Conservation (phyloP, 345 rosid species). For the Erodium maritimum region DNA sequence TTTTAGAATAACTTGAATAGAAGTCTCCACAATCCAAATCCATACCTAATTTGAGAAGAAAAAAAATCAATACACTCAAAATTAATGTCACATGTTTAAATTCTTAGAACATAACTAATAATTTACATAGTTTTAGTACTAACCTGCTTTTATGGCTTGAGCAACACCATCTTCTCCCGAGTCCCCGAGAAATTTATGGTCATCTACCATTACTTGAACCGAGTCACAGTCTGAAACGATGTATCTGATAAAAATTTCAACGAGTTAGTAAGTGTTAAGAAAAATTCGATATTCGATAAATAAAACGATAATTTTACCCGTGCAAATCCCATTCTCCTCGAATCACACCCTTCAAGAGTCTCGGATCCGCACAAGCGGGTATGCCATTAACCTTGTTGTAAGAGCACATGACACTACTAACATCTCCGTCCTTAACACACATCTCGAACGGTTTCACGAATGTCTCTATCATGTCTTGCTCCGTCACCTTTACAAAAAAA, state of each 20-base stretch:
- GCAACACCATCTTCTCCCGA: constrained; percentile 49
- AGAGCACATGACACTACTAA: constrained; percentile 41
- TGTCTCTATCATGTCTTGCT: constrained; percentile 29
- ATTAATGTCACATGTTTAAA: too few species aligned
- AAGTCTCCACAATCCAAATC: constrained; percentile 59
- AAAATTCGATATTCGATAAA: not conserved
- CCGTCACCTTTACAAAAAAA: constrained; percentile 13
- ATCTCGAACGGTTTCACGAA: constrained; percentile 24
- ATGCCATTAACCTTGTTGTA: constrained; percentile 31
- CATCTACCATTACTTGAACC: constrained; percentile 31
- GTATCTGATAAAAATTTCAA: constrained; percentile 14
- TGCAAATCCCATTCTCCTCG: constrained; percentile 44
- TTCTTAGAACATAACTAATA: too few species aligned
- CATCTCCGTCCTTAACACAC: constrained; percentile 42
- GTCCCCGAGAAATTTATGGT: constrained; percentile 29
- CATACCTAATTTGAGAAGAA: constrained; percentile 22
- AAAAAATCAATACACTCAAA: too few species aligned
- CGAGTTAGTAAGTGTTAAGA: not conserved
- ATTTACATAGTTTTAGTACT: too few species aligned
- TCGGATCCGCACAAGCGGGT: constrained; percentile 36
- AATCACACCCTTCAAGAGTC: constrained; percentile 21
- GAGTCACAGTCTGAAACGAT: constrained; percentile 54
- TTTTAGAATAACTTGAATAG: constrained; percentile 18
- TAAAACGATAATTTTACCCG: constrained; percentile 26
- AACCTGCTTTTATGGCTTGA: constrained; percentile 42